phyloP scores from a whole-genome alignment of 257 asterid species.

The Cordia subcordata region DNA sequence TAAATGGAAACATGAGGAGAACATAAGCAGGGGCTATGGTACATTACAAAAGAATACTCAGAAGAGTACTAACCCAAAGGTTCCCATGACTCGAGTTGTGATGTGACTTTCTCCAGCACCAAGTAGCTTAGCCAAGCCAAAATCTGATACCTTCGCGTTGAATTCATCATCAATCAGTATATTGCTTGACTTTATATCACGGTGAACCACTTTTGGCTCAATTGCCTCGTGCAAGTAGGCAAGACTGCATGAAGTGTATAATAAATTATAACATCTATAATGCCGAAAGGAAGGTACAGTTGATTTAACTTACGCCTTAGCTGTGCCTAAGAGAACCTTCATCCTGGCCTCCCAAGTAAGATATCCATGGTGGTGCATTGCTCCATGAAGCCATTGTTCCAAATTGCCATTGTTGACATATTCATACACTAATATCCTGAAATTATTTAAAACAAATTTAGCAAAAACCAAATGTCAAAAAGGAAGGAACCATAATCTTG shows the following conservation, averaged over 20 bases:
- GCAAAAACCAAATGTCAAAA: background rate
- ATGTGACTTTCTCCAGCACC: slow-evolving; percentile 94
- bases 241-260: slow-evolving; percentile 46
- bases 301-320: slow-evolving; percentile 78
- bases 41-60: slow-evolving; percentile 3
- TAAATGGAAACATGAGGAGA: background rate
- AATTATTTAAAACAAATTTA: too few relatives aligned
- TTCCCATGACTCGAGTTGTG: slow-evolving; percentile 96
- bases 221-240: slow-evolving; percentile 94
- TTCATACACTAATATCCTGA: slow-evolving; percentile 82
- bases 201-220: slow-evolving; percentile 94
- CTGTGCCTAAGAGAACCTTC: slow-evolving; percentile 94
- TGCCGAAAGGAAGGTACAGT: slow-evolving; percentile 1
- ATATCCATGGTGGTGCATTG: slow-evolving; percentile 83
- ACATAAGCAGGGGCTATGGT: background rate
- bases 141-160: slow-evolving; percentile 90
- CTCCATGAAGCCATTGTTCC: slow-evolving; percentile 99
- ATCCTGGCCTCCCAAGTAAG: slow-evolving; percentile 95
- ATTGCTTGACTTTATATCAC: slow-evolving; percentile 94
- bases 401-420: slow-evolving; percentile 84
- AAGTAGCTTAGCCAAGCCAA: slow-evolving; percentile 90
- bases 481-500: too few relatives aligned
- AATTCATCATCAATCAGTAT: slow-evolving; percentile 86
- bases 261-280: slow-evolving; percentile 2
- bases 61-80: slow-evolving; percentile 70